A percentile compares a stretch with the other conserved stretches of the same genome.
phyloP scores from a whole-genome alignment of 768 basidiomycete species.

The Serendipita sp. region DNA sequence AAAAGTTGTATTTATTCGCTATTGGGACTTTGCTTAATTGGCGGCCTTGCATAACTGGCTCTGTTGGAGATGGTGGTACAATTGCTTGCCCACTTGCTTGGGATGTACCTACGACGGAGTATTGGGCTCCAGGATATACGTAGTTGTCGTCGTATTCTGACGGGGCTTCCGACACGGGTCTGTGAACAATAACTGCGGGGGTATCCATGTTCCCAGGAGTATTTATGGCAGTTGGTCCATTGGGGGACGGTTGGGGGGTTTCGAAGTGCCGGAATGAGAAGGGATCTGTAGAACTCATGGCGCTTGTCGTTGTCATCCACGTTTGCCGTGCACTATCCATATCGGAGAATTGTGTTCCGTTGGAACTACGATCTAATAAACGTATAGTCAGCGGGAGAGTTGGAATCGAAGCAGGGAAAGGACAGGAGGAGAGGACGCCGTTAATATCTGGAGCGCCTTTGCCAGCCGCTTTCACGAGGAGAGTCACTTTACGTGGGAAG shows the following conservation, averaged over 20 bases:
- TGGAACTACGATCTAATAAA: neutral
- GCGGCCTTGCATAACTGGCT: neutral
- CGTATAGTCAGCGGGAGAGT: neutral
- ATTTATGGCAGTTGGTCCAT: neutral
- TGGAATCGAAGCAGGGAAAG: neutral
- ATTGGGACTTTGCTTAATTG: neutral
- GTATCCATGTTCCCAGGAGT: neutral
- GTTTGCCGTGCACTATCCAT: conserved; percentile 8
- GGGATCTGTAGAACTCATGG: conserved; percentile 11
- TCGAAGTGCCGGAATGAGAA: conserved; percentile 14
- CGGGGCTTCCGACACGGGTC: neutral
- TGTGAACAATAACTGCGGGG: neutral
- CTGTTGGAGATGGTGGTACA: neutral
- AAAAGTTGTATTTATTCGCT: neutral
- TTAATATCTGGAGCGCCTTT: no score
- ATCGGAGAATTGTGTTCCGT: neutral
- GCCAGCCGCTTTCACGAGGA: no score
- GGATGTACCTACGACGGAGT: neutral
- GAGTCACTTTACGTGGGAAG: no score
- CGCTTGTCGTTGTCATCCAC: conserved; percentile 6
- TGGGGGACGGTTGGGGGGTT: conserved; percentile 24
- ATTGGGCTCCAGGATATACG: neutral
- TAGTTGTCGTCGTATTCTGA: neutral
- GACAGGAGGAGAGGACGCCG: neutral
- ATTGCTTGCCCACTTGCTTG: neutral